Base-by-base conservation (phyloP, 2,329 filamentous ascomycete species). In the Lasiodiplodia citricola region DNA sequence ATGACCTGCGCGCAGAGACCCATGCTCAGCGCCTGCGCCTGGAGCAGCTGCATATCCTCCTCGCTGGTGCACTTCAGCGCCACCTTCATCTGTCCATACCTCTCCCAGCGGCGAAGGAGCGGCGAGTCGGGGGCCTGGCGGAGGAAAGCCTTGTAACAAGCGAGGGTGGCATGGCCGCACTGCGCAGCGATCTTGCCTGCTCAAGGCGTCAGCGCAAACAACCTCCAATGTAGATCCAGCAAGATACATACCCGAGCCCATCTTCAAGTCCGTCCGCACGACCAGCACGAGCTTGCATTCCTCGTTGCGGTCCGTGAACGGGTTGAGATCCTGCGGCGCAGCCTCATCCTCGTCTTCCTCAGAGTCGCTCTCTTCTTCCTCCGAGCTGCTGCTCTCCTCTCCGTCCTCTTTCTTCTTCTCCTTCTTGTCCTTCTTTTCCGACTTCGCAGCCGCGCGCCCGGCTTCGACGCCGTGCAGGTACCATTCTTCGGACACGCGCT, bases 121-220 rank as follows among this genome's bases (percentile, higher is more conserved):
- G 83, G 83, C 68, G 89, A 87, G 57, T 86, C 84, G 16, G 87
- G 80, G 55, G 82, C 75, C 28, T 85, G 85, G 47, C 83, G 80
- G 51, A 88, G 82, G 72, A 96, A 89, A 69, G 90, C 84, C 83
- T 97, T 98, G 89, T 97, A 99, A 87, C 95, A 98, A 67, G 95
- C 94, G 68, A 99, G 90, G 3, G 95, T 97, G n/a, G 96, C 96
- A 81, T 98, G 96, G 62, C 91, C 92, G 82, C 92, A 95, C 82
- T 98, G 96, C 8, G 96, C 96, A 68, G 93, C 96, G 75, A 98
- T 97, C 86, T 99, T 99, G 75, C 95, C 95, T 97, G 72, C 56
- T n/a, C 18, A 3, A 66, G 4, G 8, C 41, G 70, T 56, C 50
- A 71, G 58, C 55, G 55, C 37, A 69, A 54, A n/a, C 21, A 16